Evolutionary conservation across 345 rosid species (phyloP).

Genomic region (Pistacia atlantica): DNA sequence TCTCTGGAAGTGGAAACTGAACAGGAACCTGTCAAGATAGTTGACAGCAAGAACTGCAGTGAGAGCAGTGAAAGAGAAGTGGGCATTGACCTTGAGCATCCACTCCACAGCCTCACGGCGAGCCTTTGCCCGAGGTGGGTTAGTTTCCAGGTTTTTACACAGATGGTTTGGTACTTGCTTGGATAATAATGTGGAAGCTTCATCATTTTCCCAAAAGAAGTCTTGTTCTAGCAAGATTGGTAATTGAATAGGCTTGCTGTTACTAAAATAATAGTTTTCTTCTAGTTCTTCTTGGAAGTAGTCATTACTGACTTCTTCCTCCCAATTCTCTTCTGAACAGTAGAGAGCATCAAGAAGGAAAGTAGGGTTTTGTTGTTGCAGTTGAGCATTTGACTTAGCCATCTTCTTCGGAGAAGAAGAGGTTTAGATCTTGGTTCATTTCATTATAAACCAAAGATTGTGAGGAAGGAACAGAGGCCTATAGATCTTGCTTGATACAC

Average conservation of each 20-base stretch:
- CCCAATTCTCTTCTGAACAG: slow-evolving; percentile 66
- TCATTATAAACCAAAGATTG: slow-evolving; percentile 33
- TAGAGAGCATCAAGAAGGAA: slow-evolving; percentile 47
- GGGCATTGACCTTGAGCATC: slow-evolving; percentile 54
- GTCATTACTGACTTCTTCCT: slow-evolving; percentile 27
- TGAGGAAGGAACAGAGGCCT: slow-evolving; percentile 21
- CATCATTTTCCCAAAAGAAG: slow-evolving; percentile 61
- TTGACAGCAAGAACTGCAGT: slow-evolving; percentile 69
- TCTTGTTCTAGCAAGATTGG: slow-evolving; percentile 42
- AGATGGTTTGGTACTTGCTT: slow-evolving; percentile 49
- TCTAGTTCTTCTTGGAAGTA: slow-evolving; percentile 20
- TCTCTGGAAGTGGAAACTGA: slow-evolving; percentile 30
- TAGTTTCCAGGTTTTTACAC: slow-evolving; percentile 20
- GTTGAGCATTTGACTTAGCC: slow-evolving; percentile 30
- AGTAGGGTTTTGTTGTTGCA: slow-evolving; percentile 25
- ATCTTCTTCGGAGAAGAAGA: slow-evolving; percentile 57
- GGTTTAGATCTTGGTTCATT: slow-evolving; percentile 41
- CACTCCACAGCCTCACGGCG: slow-evolving; percentile 57
- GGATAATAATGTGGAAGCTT: slow-evolving; percentile 44
- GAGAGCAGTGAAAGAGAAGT: slow-evolving; percentile 51
- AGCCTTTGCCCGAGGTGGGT: slow-evolving; percentile 36
- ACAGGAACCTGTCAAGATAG: slow-evolving; percentile 69
- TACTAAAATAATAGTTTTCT: slow-evolving; percentile 1
- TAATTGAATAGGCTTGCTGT: slow-evolving; percentile 7
- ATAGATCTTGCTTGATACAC: slow-evolving; percentile 30